Base-by-base conservation (phyloP, 208 protist species). In the Leptomonas pyrrhocoris region DNA sequence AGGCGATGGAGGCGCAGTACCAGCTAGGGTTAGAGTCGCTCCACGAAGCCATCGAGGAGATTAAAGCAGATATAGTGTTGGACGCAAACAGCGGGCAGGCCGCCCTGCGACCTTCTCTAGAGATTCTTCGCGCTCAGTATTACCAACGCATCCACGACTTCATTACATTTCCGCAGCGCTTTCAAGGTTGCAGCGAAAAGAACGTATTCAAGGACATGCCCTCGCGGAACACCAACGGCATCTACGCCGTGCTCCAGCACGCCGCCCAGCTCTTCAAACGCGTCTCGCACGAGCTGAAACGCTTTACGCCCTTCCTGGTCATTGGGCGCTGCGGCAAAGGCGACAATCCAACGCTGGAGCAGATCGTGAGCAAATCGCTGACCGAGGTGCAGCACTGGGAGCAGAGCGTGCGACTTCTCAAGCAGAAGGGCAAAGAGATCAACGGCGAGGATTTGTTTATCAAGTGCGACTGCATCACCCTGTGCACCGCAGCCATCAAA, bases 1-100 rank as follows among this genome's bases (percentile, higher is more conserved):
- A 99, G 78, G 97, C 92, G 23, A 88, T 99, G 73, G 97, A 98
- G 73, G 70, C 88, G 61, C 96, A 98, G 84, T 99, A 99, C 81
- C 91, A 95, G 61, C 48, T 89, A 8, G 96, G 97, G 0, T 74
- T 99, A 21, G 94, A 98, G 79, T 89, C 80, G 28, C 88, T 98
- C 16, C 93, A 98, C 81, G 95, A 98, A 58, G 77, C 79, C 11
- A 83, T 98, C 25, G 79, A 88, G 25, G 94, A 98, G 62, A 96
- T 98, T 34, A 92, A 92, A 60, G 90, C 86, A 0, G 96, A 98
- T 49, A 79, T 99, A 25, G 81, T 97, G 19, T 98, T 95, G 79
- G 84, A 97, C 81, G 69, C 70, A 0, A 84, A 86, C 19, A 93
- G 80, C n/a, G 93, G 90, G 0, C 73, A 85, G 62, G 88, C 93